Percentiles rank a stretch among this genome's conserved stretches.
phyloP scores from a whole-genome alignment of 2,329 filamentous ascomycete genomes.

The Ustulina deusta region DNA sequence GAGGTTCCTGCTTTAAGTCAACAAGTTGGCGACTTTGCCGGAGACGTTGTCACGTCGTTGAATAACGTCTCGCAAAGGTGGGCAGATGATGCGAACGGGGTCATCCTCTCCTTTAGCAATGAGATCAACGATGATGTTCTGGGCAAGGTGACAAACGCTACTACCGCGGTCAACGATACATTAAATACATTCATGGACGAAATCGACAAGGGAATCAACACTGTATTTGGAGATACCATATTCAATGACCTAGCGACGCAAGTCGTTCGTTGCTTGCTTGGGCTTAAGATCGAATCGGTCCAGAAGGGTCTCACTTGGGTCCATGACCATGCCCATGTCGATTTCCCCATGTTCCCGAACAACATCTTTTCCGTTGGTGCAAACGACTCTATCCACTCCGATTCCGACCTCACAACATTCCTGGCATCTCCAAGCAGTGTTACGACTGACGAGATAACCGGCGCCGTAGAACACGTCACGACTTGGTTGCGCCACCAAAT shows the following conservation, averaged over 20 bases:
- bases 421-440: constrained; percentile 79
- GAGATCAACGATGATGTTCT: constrained; percentile 88
- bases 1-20: constrained; percentile 80
- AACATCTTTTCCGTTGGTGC: constrained; percentile 88
- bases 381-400: constrained; percentile 67
- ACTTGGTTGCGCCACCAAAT: constrained; percentile 75
- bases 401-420: constrained; percentile 74
- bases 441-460: constrained; percentile 84
- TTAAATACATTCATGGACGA: constrained; percentile 84
- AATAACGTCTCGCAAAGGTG: constrained; percentile 80
- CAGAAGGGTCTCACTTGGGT: constrained; percentile 95
- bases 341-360: constrained; percentile 81
- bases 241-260: constrained; percentile 82
- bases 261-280: constrained; percentile 87
- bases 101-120: constrained; percentile 76
- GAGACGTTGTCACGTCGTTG: constrained; percentile 78
- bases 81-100: constrained; percentile 80
- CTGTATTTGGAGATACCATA: constrained; percentile 83
- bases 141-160: constrained; percentile 87
- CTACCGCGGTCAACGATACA: constrained; percentile 84
- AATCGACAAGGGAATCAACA: constrained; percentile 79
- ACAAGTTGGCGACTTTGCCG: constrained; percentile 83
- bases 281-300: constrained; percentile 85
- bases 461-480: constrained; percentile 77
- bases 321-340: constrained; percentile 83